A percentile compares a stretch with the other conserved stretches of the same genome.
phyloP scores from a whole-genome alignment of 352 stramenopile genomes.

The Phytophthora fragariaefolia region DNA sequence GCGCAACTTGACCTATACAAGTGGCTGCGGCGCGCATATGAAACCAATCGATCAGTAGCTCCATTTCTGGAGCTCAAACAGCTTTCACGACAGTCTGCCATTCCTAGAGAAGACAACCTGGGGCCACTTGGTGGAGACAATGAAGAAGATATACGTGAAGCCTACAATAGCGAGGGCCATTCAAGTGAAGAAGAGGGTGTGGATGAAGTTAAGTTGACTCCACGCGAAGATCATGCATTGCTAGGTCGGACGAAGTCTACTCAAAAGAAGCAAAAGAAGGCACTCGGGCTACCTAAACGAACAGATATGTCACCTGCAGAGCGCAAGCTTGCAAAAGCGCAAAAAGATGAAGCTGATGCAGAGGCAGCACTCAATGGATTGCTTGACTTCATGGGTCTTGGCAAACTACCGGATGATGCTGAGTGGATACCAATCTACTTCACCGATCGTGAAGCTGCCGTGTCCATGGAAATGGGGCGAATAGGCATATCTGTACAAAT shows the following conservation, averaged over 20 bases:
- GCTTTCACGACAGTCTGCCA: slow-evolving; percentile 16
- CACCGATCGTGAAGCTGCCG: slow-evolving; percentile 68
- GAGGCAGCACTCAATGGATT: slow-evolving; percentile 68
- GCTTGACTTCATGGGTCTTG: slow-evolving; percentile 77
- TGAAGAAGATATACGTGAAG: slow-evolving; percentile 6
- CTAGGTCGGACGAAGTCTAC: slow-evolving; percentile 30
- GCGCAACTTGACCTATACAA: slow-evolving; percentile 87
- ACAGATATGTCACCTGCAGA: slow-evolving; percentile 20
- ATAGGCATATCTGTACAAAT: slow-evolving; percentile 81
- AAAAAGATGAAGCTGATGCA: slow-evolving; percentile 62
- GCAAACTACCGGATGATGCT: slow-evolving; percentile 72
- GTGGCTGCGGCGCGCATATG: slow-evolving; percentile 72
- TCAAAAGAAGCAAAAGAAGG: background rate
- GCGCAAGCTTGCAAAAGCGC: slow-evolving; percentile 34
- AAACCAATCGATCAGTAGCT: slow-evolving; percentile 58
- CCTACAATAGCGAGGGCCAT: slow-evolving; percentile 14
- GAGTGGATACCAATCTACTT: slow-evolving; percentile 84
- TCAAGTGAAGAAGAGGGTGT: slow-evolving; percentile 26
- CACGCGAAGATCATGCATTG: slow-evolving; percentile 50
- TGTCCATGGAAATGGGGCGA: slow-evolving; percentile 72
- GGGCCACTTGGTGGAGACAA: background rate
- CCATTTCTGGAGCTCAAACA: slow-evolving; percentile 74
- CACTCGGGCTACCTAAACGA: background rate
- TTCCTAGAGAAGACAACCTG: background rate
- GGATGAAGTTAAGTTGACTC: background rate